Evolutionary conservation across 805 yeast species (phyloP), one percentile per base, ranked within the genome.

Genomic region (Kazachstania africana): DNA sequence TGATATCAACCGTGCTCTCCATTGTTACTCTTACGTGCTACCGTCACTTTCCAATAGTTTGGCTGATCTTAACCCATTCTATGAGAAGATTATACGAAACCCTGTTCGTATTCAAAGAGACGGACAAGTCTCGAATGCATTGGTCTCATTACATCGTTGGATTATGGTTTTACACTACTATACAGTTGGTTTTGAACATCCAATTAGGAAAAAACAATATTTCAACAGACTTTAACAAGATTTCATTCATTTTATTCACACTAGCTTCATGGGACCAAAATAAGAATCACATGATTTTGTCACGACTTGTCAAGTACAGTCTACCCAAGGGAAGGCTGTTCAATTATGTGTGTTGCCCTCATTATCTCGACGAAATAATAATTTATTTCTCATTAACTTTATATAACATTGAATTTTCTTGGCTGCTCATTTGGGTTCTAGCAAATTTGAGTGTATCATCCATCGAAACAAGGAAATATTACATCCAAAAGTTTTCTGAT

Each of bases 131-230:
- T 3, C 63, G 63, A 36, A 79, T 80, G 61, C 76, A 78, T 45
- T 43, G 78, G 23, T 59, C 72, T 1, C 91, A 80, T 53, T 80
- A 78, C 43, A 30, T 73, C 1, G 77, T 69, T 4, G 93, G 91
- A 0, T 21, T 77, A 4, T 59, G 63, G 42, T 78, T 72, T 44
- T 80, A 80, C 40, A 33, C 68, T 0, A 49, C 67, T 1, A 55
- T 75, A 8, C 64, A 71, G 33, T 17, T 65, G 6, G 64, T 63
- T 15, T 40, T 59, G 16, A 51, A 56, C 16, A 12, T 51, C 13
- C 43, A 52, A 28, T 43, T 59, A 2, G 39, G 48, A 29, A 40
- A 45, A 33, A 33, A 39, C 12, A 27, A 41, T 5, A 35, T 43
- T n/a, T 21, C 29, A 12, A 27, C 12, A 6, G 26, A 30, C 0